Evolutionary conservation across 768 basidiomycete genomes (phyloP).

Genomic region (Calvatia gigantea): DNA sequence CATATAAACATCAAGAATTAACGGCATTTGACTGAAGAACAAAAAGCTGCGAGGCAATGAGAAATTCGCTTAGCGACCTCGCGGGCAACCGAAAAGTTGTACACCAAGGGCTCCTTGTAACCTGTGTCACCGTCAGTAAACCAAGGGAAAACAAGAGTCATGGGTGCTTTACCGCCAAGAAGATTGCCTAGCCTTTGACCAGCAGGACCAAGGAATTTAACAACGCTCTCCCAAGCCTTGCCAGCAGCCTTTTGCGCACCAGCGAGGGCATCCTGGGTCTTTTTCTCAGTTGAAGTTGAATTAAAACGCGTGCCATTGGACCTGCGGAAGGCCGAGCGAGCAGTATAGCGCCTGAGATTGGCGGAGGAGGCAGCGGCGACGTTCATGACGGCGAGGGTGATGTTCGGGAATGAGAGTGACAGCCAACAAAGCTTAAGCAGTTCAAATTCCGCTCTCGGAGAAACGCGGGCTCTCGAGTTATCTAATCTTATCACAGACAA

Average conservation of each 20-base stretch:
- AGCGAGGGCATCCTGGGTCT: conserved; percentile 64
- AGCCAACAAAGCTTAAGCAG: neutral
- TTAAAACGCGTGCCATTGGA: conserved; percentile 34
- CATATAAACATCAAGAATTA: neutral
- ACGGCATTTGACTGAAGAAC: neutral
- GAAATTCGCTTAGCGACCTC: too few relatives aligned
- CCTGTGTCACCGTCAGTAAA: conserved; percentile 30
- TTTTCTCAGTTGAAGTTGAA: conserved; percentile 51
- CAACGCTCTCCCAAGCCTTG: conserved; percentile 48
- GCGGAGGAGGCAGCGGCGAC: conserved; percentile 21
- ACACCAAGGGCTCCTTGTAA: too few relatives aligned
- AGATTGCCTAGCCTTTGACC: conserved; percentile 52
- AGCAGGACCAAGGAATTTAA: conserved; percentile 40
- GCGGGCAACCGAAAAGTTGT: too few relatives aligned
- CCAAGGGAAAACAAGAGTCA: neutral
- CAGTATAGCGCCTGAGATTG: conserved; percentile 25
- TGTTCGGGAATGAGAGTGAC: neutral
- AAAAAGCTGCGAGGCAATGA: neutral
- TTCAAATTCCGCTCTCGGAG: conserved; percentile 11
- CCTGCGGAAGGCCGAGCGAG: conserved; percentile 27
- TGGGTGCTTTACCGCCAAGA: conserved; percentile 46
- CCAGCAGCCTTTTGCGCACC: conserved; percentile 55
- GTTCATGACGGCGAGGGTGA: conserved; percentile 24
- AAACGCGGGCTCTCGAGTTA: conserved; percentile 5
- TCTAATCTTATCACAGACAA: neutral